phyloP scores from a whole-genome alignment of 345 rosid species.

The Conringia planisiliqua region DNA sequence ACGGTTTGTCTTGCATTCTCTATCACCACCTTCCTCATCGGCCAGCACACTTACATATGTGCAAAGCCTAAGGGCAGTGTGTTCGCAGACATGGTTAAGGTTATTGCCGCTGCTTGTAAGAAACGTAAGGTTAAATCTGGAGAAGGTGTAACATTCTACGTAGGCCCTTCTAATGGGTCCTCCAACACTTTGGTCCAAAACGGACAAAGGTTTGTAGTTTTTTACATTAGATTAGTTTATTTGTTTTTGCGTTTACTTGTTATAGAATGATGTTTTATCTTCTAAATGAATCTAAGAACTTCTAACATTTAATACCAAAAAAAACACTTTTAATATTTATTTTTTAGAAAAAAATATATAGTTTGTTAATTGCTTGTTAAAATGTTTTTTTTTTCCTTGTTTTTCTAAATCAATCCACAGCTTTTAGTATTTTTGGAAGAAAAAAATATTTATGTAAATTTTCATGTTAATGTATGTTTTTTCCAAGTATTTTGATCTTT shows the following conservation, averaged over 20 bases:
- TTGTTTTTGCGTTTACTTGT: background rate
- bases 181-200: conserved; percentile 14
- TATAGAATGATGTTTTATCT: background rate
- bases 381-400: background rate
- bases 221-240: background rate
- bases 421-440: background rate
- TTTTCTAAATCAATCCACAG: background rate
- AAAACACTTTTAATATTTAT: background rate
- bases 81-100: conserved; percentile 50
- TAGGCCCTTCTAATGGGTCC: conserved; percentile 29
- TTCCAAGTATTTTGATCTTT: too few relatives aligned
- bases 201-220: conserved; percentile 13
- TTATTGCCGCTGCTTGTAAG: conserved; percentile 41
- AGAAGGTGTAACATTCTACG: conserved; percentile 10
- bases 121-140: conserved; percentile 35
- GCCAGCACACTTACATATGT: conserved; percentile 45
- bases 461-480: too few relatives aligned
- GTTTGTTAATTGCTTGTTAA: background rate
- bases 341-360: background rate
- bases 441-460: too few relatives aligned
- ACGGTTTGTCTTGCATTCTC: conserved; percentile 52
- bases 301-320: background rate
- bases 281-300: background rate
- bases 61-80: conserved; percentile 56
- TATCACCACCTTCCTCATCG: conserved; percentile 48